Conservation (phyloP, 148 eudicot species). For the Nepenthes mirabilis region DNA sequence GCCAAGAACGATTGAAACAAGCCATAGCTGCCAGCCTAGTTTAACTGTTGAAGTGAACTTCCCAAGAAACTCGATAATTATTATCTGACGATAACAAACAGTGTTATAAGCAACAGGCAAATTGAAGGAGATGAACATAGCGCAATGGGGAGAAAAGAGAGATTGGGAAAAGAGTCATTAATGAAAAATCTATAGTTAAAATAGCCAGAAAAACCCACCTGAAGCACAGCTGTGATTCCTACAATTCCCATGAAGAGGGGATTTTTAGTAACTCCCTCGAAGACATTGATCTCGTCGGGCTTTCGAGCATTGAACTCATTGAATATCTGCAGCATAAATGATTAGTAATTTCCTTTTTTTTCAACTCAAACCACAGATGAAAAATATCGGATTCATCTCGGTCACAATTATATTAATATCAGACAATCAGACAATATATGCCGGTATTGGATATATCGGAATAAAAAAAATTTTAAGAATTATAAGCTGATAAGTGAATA, state of each 20-base stretch:
- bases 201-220: conserved; percentile 28
- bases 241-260: conserved; percentile 58
- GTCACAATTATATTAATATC: too few species aligned
- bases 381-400: too few species aligned
- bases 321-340: conserved; percentile 42
- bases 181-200: not conserved
- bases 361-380: not conserved
- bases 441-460: too few species aligned
- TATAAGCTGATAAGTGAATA: not conserved
- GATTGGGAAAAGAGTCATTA: not conserved
- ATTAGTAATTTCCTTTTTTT: not conserved
- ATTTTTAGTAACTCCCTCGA: conserved; percentile 50
- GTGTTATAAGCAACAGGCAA: conserved; percentile 6
- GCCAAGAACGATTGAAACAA: conserved; percentile 48
- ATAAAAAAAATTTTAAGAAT: too few species aligned
- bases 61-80: conserved; percentile 62
- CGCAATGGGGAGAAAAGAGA: not conserved
- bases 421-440: too few species aligned
- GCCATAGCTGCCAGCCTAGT: conserved; percentile 51
- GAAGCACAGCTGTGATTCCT: conserved; percentile 51
- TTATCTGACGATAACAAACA: conserved; percentile 24
- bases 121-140: not conserved
- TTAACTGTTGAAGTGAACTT: conserved; percentile 49
- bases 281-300: conserved; percentile 71
- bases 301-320: conserved; percentile 85